Conservation (phyloP, 2,329 filamentous ascomycete genomes). For the Aureobasidium zeae region DNA sequence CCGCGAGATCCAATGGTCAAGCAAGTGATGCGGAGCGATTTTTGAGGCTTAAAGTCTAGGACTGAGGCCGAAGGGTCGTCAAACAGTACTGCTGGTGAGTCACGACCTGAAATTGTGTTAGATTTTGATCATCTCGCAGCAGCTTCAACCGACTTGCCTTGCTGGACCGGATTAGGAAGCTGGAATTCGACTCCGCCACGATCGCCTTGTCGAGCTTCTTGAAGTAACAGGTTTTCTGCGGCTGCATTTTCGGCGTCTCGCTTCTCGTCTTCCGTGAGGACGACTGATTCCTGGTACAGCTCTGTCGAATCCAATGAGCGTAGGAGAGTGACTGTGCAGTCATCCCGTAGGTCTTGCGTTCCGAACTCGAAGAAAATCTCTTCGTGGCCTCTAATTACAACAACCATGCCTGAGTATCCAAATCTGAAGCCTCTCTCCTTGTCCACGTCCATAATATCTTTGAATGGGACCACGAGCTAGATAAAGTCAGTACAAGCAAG, state of each 20-base stretch:
- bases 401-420: constrained; percentile 78
- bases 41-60: constrained; percentile 77
- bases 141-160: constrained; percentile 3
- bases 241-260: constrained; percentile 65
- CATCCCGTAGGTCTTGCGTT: constrained; percentile 67
- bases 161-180: constrained; percentile 22
- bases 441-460: constrained; percentile 83
- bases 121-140: neutral
- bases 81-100: constrained; percentile 69
- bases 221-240: constrained; percentile 64
- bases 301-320: constrained; percentile 64
- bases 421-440: constrained; percentile 94
- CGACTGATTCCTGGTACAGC: constrained; percentile 59
- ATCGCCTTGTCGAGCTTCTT: constrained; percentile 55
- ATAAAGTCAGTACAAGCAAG: constrained; percentile 11
- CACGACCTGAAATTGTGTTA: constrained; percentile 27
- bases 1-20: constrained; percentile 92
- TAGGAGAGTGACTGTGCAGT: constrained; percentile 75
- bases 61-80: constrained; percentile 84
- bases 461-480: constrained; percentile 70
- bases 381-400: constrained; percentile 90
- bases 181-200: constrained; percentile 33
- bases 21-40: constrained; percentile 77
- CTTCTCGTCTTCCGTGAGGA: constrained; percentile 58
- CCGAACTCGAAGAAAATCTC: constrained; percentile 95